A percentile compares a stretch with the other conserved stretches of the same genome.
Evolutionary conservation across 345 rosid genomes (phyloP).

Genomic region (Geranium brycei): DNA sequence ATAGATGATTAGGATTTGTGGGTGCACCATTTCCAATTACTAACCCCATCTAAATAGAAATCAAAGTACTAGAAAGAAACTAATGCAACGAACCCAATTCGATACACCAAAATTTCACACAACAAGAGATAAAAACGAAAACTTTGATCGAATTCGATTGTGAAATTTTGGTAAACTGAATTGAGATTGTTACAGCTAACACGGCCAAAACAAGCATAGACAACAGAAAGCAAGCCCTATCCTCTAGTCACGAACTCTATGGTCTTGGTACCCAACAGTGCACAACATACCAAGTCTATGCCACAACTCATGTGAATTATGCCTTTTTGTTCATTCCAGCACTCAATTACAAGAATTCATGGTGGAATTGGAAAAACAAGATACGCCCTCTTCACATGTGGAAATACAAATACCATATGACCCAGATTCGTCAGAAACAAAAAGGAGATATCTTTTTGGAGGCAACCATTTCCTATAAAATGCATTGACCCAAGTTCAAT

Average conservation of each 20-base stretch:
- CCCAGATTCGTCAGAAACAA: no score
- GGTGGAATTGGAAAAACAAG: background rate
- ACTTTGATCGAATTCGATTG: no score
- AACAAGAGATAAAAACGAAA: no score
- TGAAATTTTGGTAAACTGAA: no score
- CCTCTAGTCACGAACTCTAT: background rate
- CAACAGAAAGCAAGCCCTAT: background rate
- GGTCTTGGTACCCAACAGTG: background rate
- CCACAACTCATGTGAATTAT: background rate
- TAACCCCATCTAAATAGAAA: no score
- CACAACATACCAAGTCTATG: background rate
- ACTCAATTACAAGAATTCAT: background rate
- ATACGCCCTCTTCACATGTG: background rate
- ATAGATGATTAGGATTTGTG: no score
- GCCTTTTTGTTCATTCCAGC: background rate
- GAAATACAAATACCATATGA: background rate
- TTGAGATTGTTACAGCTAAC: no score
- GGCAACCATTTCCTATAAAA: background rate
- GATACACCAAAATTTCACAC: no score
- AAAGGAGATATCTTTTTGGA: background rate
- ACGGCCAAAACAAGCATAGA: no score
- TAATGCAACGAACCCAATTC: no score
- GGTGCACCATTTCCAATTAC: no score
- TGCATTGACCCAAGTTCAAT: background rate
- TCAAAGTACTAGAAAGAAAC: no score